Conservation (phyloP, 225 moss, liverwort and hornwort genomes). For the Physcomitrellopsis africana region DNA sequence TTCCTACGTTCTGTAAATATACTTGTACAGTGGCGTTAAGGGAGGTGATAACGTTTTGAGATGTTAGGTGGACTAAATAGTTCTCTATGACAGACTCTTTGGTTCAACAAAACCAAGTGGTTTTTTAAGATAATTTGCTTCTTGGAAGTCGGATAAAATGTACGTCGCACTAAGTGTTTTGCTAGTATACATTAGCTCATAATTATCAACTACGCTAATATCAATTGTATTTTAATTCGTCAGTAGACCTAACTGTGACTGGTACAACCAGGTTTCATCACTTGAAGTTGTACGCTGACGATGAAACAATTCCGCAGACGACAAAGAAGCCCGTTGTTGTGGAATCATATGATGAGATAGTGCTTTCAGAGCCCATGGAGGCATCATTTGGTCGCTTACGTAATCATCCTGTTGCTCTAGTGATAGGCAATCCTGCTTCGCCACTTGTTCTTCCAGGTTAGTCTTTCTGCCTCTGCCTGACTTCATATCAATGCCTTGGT, state of each 20-base stretch:
- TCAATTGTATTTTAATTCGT: background rate
- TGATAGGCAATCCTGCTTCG: conserved; percentile 55
- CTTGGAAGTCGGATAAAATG: background rate
- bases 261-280: conserved; percentile 81
- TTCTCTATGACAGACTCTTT: background rate
- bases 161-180: background rate
- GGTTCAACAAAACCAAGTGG: background rate
- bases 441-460: conserved; percentile 50
- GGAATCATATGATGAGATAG: conserved; percentile 95
- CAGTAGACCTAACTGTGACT: conserved; percentile 21
- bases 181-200: background rate
- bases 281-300: conserved; percentile 90
- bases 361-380: conserved; percentile 86
- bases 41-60: background rate
- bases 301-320: conserved; percentile 84
- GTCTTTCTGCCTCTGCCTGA: conserved; percentile 8
- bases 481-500: background rate
- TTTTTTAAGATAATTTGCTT: background rate
- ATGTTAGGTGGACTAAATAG: background rate
- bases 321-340: conserved; percentile 97
- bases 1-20: background rate
- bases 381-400: conserved; percentile 82
- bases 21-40: background rate
- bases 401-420: conserved; percentile 59
- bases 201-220: background rate